Evolutionary conservation across 495 filamentous ascomycete genomes (phyloP).

Genomic region (Aspergillus coremiiformis): DNA sequence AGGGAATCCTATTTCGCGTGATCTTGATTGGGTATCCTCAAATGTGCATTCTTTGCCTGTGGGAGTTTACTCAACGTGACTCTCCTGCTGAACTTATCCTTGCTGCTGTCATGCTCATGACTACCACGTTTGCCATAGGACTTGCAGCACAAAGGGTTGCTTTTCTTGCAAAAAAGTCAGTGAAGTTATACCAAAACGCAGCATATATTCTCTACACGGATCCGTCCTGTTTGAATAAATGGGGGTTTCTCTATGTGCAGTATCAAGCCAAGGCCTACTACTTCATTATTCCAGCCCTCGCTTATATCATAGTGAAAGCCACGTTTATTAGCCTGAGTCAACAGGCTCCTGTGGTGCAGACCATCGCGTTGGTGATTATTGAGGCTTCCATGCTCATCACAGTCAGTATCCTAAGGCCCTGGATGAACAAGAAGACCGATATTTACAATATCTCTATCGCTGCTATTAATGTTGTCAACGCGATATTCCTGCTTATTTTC

Average conservation of each 20-base stretch:
- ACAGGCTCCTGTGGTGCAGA: constrained; percentile 61
- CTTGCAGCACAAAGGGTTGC: constrained; percentile 90
- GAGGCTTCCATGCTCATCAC: constrained; percentile 72
- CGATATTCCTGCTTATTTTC: constrained; percentile 76
- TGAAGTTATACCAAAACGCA: constrained; percentile 86
- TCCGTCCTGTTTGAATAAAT: constrained; percentile 82
- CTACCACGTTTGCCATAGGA: constrained; percentile 62
- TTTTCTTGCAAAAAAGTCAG: constrained; percentile 73
- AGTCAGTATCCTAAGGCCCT: constrained; percentile 75
- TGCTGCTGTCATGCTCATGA: constrained; percentile 80
- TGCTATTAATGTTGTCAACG: constrained; percentile 81
- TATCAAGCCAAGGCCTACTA: constrained; percentile 94
- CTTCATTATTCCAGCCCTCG: constrained; percentile 78
- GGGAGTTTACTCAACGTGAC: constrained; percentile 84
- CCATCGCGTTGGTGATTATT: constrained; percentile 75
- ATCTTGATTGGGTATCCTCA: constrained; percentile 88
- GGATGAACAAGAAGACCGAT: constrained; percentile 99
- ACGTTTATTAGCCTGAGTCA: constrained; percentile 87
- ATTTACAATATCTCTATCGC: constrained; percentile 90
- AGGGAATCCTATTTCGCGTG: constrained; percentile 86
- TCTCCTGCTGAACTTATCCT: constrained; percentile 84
- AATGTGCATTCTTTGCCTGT: constrained; percentile 82
- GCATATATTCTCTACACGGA: constrained; percentile 96
- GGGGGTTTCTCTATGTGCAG: constrained; percentile 96
- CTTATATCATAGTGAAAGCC: constrained; percentile 73